Evolutionary conservation across 176 grass and related monocot species (phyloP).

Genomic region (Secale cereale): DNA sequence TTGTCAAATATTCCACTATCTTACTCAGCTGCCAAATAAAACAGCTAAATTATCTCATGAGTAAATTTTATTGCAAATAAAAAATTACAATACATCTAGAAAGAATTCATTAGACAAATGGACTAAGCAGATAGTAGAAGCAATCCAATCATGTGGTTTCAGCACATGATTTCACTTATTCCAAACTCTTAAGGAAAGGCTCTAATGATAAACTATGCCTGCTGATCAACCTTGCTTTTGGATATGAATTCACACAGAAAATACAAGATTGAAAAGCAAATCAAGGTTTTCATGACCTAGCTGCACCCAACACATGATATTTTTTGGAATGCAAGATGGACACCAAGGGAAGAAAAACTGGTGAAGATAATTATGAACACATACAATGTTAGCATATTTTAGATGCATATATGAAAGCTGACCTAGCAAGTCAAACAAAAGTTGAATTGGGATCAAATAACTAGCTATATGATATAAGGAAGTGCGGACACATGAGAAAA

Average conservation of each 20-base stretch:
- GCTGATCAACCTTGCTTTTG: background rate
- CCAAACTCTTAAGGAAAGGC: no score
- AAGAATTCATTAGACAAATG: background rate
- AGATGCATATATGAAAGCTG: background rate
- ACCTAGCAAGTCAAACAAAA: background rate
- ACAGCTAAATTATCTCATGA: background rate
- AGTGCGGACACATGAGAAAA: background rate
- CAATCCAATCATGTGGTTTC: background rate
- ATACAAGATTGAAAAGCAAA: background rate
- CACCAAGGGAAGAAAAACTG: background rate
- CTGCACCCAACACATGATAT: no score
- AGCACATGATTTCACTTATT: background rate
- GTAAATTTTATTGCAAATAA: background rate
- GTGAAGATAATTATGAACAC: background rate
- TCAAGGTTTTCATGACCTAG: background rate
- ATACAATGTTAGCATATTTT: background rate
- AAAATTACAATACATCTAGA: background rate
- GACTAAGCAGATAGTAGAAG: background rate
- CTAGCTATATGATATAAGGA: constrained; percentile 12
- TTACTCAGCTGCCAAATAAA: constrained; percentile 59
- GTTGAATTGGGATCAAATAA: background rate
- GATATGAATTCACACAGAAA: background rate
- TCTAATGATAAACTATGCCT: background rate
- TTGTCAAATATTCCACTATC: constrained; percentile 58
- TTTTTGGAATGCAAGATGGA: background rate